phyloP scores from a whole-genome alignment of 345 rosid species.

The Boechera stricta region DNA sequence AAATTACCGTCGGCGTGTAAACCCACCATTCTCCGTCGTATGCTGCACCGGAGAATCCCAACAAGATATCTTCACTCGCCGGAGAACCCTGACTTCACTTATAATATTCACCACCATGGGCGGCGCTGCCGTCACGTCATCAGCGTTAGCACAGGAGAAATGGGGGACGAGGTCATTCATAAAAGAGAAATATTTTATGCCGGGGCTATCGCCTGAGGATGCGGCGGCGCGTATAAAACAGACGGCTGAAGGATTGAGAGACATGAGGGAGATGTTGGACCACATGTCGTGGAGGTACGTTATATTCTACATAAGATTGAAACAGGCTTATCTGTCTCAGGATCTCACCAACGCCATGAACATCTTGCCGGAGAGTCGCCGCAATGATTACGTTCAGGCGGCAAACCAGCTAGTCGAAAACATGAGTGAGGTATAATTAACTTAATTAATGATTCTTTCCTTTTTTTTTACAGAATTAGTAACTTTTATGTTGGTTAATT shows the following conservation, averaged over 20 bases:
- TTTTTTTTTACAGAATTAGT: background rate
- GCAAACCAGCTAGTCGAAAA: slow-evolving; percentile 79
- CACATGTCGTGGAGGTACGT: slow-evolving; percentile 93
- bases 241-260: slow-evolving; percentile 84
- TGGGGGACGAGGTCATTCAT: slow-evolving; percentile 87
- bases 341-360: slow-evolving; percentile 75
- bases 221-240: slow-evolving; percentile 86
- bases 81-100: slow-evolving; percentile 53
- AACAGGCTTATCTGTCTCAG: slow-evolving; percentile 75
- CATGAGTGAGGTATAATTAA: slow-evolving; percentile 68
- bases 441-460: too few relatives aligned
- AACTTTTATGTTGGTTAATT: too few relatives aligned
- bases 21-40: slow-evolving; percentile 38
- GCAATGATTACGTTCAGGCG: slow-evolving; percentile 61
- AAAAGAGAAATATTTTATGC: slow-evolving; percentile 69
- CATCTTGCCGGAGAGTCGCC: slow-evolving; percentile 62
- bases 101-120: slow-evolving; percentile 50
- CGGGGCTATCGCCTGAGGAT: slow-evolving; percentile 75
- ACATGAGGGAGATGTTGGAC: slow-evolving; percentile 84
- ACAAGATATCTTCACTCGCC: slow-evolving; percentile 39
- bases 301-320: slow-evolving; percentile 74
- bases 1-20: slow-evolving; percentile 30
- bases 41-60: slow-evolving; percentile 42
- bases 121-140: slow-evolving; percentile 38
- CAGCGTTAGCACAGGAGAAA: slow-evolving; percentile 63